Base-by-base conservation (phyloP, 495 filamentous ascomycete genomes). In the Tuber indicum region DNA sequence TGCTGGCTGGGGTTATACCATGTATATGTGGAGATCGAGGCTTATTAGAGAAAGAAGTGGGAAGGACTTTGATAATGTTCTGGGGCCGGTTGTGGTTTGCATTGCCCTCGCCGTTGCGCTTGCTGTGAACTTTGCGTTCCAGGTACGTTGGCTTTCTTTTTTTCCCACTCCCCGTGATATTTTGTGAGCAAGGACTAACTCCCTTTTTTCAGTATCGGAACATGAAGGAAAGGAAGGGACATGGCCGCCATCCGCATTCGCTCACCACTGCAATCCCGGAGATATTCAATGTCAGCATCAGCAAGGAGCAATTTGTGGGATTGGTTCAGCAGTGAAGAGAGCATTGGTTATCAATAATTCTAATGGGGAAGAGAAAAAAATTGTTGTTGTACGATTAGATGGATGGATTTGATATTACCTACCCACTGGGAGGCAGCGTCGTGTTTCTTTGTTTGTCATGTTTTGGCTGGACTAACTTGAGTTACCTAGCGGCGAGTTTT, bases 21-120 rank as follows among this genome's bases (percentile, higher is more conserved):
- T 95, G 86, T 92, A 95, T 80, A 89, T 91, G 78, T 88, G 86
- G 83, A 88, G 96, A 46, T 88, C 91, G 41, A 87, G 87, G 17
- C 91, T 98, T 86, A 98, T 99, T 84, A 83, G 90, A 66, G 87
- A 91, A 81, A 86, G 95, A 74, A 97, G 93, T 84, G 94, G 94
- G 32, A 93, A 90, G 83, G 96, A 98, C 81, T 93, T 99, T 84
- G 95, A 99, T 84, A 96, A 92, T 80, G 85, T 91, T 77, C 78
- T 93, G 72, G 96, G 96, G 4, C 96, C 96, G 36, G 82, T 97
- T 73, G 88, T 96, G 3, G 90, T 98, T 70, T 94, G 92, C 82
- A 84, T 91, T 46, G 93, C 94, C 39, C 83, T 99, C 81, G 89
- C 91, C 52, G 83, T 92, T 66, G 94, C 94, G 72, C 85, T 99